Conservation (phyloP, 768 basidiomycete genomes). For the Coprinopsis cinerea region DNA sequence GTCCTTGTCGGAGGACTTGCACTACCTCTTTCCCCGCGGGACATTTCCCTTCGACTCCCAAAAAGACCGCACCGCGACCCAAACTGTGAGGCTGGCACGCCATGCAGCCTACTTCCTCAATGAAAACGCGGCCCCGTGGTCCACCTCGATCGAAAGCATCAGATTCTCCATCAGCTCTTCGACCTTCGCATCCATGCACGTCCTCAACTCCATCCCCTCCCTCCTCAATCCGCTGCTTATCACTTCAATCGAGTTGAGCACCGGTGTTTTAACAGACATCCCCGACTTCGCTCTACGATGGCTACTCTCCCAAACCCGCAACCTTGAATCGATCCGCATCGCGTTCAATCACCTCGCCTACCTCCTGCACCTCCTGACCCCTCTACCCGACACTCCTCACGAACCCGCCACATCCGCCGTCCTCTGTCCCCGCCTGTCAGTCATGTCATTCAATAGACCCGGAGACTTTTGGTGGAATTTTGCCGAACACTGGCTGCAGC, state of each 20-base stretch:
- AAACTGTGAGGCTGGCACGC: conserved; percentile 17
- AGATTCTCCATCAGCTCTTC: conserved; percentile 22
- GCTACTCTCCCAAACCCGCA: conserved; percentile 16
- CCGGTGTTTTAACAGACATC: conserved; percentile 23
- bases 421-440: conserved; percentile 21
- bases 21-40: conserved; percentile 24
- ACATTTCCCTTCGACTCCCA: conserved; percentile 7
- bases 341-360: conserved; percentile 26
- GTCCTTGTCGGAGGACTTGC: conserved; percentile 21
- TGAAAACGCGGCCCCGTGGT: conserved; percentile 14
- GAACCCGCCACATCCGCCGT: neutral
- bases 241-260: conserved; percentile 26
- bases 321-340: conserved; percentile 21
- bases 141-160: conserved; percentile 13
- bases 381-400: neutral
- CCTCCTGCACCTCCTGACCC: conserved; percentile 19
- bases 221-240: conserved; percentile 20
- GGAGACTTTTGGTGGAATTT: conserved; percentile 30
- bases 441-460: conserved; percentile 26
- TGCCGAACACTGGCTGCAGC: conserved; percentile 22
- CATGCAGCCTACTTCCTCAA: conserved; percentile 20
- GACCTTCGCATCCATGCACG: conserved; percentile 6
- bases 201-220: conserved; percentile 16
- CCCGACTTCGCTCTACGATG: conserved; percentile 6
- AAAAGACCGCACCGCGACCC: neutral